Base-by-base conservation (phyloP, 257 asterid genomes). In the Fraxinus quadrangulata region DNA sequence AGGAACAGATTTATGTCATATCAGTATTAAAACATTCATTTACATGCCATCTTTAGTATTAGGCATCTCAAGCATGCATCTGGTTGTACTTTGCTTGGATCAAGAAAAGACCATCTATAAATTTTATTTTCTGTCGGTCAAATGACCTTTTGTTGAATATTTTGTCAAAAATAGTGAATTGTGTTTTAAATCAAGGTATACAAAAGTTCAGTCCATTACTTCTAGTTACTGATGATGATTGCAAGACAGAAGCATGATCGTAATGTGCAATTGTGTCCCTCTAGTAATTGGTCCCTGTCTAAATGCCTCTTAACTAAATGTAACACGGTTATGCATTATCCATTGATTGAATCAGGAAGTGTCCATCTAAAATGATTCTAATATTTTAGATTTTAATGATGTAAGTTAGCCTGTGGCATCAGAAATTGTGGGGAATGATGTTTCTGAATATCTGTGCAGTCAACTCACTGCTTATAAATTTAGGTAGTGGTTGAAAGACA, bases 221-320 rank as follows among this genome's bases (percentile, higher is more conserved):
- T 13, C 54, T 14, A 45, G 54, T 45, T 45, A 14, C 13, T 13
- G 19, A 11, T 13, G 54, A 45, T 3, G 19, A 45, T 3, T 45
- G 54, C 17, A 45, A 72, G 75, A 45, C 59, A 26, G 51, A 47
- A 40, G 2, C 76, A 72, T 72, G 76, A 37, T 37, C 12, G 12
- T 37, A 37, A 37, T 37, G 42, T 37, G 11, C 42, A 7, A 7
- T 8, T 8, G 42, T 37, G 11, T 7, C 42, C 12, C 54, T 2
- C 67, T 40, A 69, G 66, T 33, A 68, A 28, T 19, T 69, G 59
- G 72, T 17, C 33, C 65, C 13, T 47, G 16, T 45, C 69, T 23
- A 14, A 47, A 34, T 34, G 37, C 37, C 37, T 34, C 37, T 34
- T 34, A 4, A 34, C 40, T 36, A 36, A 6, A 47, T 7, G 19